phyloP scores from a whole-genome alignment of 768 basidiomycete genomes.

The Gloeostereum incarnatum region DNA sequence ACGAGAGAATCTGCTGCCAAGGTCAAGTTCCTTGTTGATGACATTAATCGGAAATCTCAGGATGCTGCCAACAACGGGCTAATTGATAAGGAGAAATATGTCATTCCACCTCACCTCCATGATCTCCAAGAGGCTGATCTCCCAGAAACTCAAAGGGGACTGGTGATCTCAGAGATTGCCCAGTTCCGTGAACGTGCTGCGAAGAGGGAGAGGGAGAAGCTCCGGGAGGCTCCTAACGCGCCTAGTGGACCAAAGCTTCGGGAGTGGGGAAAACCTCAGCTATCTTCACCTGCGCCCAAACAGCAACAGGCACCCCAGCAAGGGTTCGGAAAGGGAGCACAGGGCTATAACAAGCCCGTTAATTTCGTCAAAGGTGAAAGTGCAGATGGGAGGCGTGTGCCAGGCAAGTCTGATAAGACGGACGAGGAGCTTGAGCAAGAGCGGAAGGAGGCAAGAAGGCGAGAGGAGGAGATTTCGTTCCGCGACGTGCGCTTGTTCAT shows the following conservation, averaged over 20 bases:
- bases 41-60: slow-evolving; percentile 65
- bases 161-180: slow-evolving; percentile 94
- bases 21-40: slow-evolving; percentile 55
- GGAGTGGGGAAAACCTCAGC: slow-evolving; percentile 72
- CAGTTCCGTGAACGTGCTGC: slow-evolving; percentile 93
- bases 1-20: slow-evolving; percentile 53
- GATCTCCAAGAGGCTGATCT: slow-evolving; percentile 96
- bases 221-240: slow-evolving; percentile 47
- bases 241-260: slow-evolving; percentile 72
- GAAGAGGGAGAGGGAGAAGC: slow-evolving; percentile 83
- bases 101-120: slow-evolving; percentile 93
- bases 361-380: slow-evolving; percentile 75
- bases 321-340: slow-evolving; percentile 52
- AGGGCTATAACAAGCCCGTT: slow-evolving; percentile 72
- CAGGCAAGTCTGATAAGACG: slow-evolving; percentile 44
- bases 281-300: too few relatives aligned
- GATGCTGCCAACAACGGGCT: slow-evolving; percentile 69
- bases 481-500: slow-evolving; percentile 56
- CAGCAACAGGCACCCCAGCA: too few relatives aligned
- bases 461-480: slow-evolving; percentile 80
- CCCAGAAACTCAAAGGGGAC: slow-evolving; percentile 85
- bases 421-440: slow-evolving; percentile 88
- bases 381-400: slow-evolving; percentile 23
- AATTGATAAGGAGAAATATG: slow-evolving; percentile 77
- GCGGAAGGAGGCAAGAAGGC: slow-evolving; percentile 60